Evolutionary conservation across 345 rosid genomes (phyloP), one percentile per base, ranked within the genome.

Genomic region (Diplotaxis tenuifolia): DNA sequence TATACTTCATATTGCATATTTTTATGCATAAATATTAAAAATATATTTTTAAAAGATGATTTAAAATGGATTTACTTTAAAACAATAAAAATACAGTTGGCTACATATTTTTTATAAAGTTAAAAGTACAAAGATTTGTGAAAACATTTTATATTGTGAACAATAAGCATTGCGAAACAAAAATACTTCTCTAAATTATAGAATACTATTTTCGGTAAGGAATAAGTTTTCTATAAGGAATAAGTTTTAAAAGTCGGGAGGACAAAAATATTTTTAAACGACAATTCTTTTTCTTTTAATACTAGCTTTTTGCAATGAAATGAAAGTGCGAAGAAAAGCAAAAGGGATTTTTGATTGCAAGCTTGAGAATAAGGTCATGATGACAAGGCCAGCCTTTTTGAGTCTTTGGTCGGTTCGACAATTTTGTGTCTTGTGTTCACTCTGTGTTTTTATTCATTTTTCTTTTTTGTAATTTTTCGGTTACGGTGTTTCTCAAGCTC

Each of bases 371-470:
- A 86, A 82, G 84, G 89, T 85, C 87, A 90, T 91, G 87, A 85
- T 85, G 86, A 84, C 78, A 63, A 72, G 74, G 82, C 68, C 86
- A 86, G 84, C 81, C 86, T 77, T 59, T 82, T 84, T 72, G 19
- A 84, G 88, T 72, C 82, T 86, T 85, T 87, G 97, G 97, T 93
- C 91, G 91, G 92, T 86, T 94, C 76, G 97, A 89, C 96, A 87
- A 89, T 84, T 78, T 86, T 83, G 96, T 79, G 85, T 84, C 78
- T 85, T 81, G 88, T 82, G 83, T 78, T 86, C 85, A 83, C 75
- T 77, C 84, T 86, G 76, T 84, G 54, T 47, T 47, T 47, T 7
- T 70, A 79, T 82, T 82, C 84, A 32, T 73, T 74, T 82, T 18
- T 52, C 7, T 62, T 28, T n/a, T 55, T 20, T n/a, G 7, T n/a